phyloP scores from a whole-genome alignment of 768 basidiomycete genomes.

The Tricholoma terreum region DNA sequence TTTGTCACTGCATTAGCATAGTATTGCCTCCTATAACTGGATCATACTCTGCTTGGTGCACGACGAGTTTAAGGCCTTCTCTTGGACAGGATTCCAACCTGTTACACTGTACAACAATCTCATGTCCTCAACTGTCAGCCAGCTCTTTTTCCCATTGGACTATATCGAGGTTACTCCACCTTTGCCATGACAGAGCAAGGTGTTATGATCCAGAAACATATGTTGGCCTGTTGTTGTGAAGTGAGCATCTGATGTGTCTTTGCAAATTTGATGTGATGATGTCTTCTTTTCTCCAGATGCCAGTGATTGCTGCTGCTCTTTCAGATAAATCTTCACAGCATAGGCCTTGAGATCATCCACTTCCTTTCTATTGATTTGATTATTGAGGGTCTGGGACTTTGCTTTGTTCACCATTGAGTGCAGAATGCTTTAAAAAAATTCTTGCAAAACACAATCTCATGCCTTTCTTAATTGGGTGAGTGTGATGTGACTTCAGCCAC shows the following conservation, averaged over 20 bases:
- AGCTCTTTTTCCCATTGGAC: slow-evolving; percentile 20
- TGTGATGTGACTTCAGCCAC: background rate
- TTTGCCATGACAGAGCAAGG: background rate
- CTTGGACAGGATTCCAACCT: no score
- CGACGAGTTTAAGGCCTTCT: no score
- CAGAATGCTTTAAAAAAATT: background rate
- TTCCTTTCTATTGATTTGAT: background rate
- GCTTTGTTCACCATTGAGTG: background rate
- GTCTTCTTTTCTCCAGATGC: background rate
- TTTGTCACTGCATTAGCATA: no score
- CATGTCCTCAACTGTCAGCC: slow-evolving; percentile 24
- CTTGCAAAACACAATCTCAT: no score
- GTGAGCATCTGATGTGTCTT: background rate
- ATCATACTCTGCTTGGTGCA: no score
- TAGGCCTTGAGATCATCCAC: background rate
- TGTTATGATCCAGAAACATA: background rate
- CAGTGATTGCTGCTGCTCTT: background rate
- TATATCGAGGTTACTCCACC: background rate
- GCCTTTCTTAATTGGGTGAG: background rate
- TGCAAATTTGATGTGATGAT: background rate
- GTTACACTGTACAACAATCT: slow-evolving; percentile 28
- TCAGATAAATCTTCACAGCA: background rate
- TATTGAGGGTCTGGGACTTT: background rate
- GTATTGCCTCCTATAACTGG: no score
- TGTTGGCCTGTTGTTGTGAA: background rate